phyloP scores from a whole-genome alignment of 2,329 filamentous ascomycete species.

The Aspergillus pseudonomiae region DNA sequence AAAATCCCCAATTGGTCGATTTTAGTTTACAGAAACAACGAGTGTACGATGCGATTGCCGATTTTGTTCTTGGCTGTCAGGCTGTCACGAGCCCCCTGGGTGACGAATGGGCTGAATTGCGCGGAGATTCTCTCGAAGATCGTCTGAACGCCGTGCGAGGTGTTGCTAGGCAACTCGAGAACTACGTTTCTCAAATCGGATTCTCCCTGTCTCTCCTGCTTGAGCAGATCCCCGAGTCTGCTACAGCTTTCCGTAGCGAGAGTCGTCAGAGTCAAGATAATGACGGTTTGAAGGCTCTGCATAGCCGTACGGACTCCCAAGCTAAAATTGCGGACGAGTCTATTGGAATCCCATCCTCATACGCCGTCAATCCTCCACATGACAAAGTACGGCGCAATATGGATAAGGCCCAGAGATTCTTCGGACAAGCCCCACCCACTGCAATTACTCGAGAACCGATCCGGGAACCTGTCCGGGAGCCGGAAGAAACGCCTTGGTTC shows the following conservation, averaged over 20 bases:
- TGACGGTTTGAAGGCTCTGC: conserved; percentile 27
- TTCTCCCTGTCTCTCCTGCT: conserved; percentile 86
- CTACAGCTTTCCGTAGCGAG: conserved; percentile 51
- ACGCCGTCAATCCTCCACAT: conserved; percentile 39
- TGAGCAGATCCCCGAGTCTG: conserved; percentile 69
- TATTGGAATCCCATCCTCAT: conserved; percentile 50
- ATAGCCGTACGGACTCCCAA: conserved; percentile 38
- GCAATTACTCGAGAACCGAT: conserved; percentile 41
- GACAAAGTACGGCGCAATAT: conserved; percentile 48
- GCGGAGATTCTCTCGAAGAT: conserved; percentile 85
- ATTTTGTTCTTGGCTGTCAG: conserved; percentile 85
- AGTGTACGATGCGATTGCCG: conserved; percentile 89
- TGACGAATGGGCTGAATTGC: conserved; percentile 94
- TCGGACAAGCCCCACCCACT: conserved; percentile 49
- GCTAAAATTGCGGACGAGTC: conserved; percentile 41
- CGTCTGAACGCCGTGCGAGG: conserved; percentile 78
- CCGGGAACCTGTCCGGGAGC: conserved; percentile 51
- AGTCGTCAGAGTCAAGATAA: conserved; percentile 34
- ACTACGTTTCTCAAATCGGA: conserved; percentile 81
- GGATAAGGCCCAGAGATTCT: conserved; percentile 52
- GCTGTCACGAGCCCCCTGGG: conserved; percentile 86
- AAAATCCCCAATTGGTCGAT: conserved; percentile 82
- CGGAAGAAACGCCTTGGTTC: conserved; percentile 81
- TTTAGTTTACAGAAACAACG: conserved; percentile 91
- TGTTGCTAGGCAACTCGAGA: conserved; percentile 79